phyloP scores from a whole-genome alignment of 1,284 basidiomycete genomes.

The Cutaneotrichosporon dermatis region DNA sequence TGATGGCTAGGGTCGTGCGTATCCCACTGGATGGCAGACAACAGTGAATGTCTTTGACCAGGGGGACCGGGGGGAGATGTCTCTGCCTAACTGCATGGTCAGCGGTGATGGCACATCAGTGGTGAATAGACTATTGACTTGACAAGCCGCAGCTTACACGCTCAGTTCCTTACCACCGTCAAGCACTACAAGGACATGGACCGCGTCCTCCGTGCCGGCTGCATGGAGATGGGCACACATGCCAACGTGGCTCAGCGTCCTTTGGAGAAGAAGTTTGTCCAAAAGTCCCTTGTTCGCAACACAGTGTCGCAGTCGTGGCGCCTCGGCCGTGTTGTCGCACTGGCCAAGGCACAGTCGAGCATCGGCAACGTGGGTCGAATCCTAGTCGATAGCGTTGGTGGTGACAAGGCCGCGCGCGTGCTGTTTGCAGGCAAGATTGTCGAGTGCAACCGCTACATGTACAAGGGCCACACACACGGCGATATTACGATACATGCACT shows the following conservation, averaged over 20 bases:
- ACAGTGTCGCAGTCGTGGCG: constrained; percentile 58
- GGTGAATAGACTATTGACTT: no score
- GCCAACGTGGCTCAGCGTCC: constrained; percentile 25
- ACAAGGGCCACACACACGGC: constrained; percentile 55
- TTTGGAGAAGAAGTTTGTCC: constrained; percentile 12
- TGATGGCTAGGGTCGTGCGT: no score
- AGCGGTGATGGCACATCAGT: constrained; percentile 33
- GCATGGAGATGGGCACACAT: constrained; percentile 36
- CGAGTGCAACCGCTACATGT: constrained; percentile 53
- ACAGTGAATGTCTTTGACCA: constrained; percentile 32
- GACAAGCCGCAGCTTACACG: no score
- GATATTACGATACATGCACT: constrained; percentile 53
- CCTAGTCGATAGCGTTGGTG: constrained; percentile 55
- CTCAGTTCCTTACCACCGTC: constrained; percentile 25
- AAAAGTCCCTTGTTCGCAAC: constrained; percentile 44
- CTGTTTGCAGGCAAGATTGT: constrained; percentile 57
- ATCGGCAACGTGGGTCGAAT: constrained; percentile 29
- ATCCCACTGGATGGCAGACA: constrained; percentile 30
- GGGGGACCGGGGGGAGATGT: constrained; percentile 16
- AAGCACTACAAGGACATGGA: constrained; percentile 26
- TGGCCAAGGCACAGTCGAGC: constrained; percentile 49
- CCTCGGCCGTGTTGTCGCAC: constrained; percentile 53
- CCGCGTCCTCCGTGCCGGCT: constrained; percentile 23
- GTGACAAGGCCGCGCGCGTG: constrained; percentile 54
- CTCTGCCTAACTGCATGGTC: constrained; percentile 24